Base-by-base conservation (phyloP, 257 asterid species). In the Scutellaria barbata region DNA sequence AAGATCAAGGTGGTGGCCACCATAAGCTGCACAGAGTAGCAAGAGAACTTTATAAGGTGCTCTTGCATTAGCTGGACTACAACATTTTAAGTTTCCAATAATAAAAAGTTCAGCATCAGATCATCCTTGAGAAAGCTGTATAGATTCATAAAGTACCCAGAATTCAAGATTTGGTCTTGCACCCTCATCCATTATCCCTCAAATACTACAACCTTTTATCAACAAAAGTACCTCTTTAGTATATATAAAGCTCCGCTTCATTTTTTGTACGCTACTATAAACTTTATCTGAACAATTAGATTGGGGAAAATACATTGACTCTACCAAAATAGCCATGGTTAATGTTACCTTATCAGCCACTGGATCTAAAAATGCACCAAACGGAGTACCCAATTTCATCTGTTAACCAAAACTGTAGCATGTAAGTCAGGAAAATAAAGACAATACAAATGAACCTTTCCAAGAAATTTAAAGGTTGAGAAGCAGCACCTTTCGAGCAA, bases 321-420 rank as follows among this genome's bases (percentile, higher is more conserved):
- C 48, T 37, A 30, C 16, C 40, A 66, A 56, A 46, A 50, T 7
- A n/a, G 41, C 4, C 64, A 47, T 51, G 5, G 37, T 35, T 61
- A 14, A 52, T n/a, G 55, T 60, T 78, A 95, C 99, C 99, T 95
- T 95, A 79, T 95, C 99, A 71, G 99, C 99, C 66, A 95, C 99
- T 37, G 99, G 99, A 79, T 95, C 99, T 84, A 95, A 85, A 82
- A 95, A 92, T 33, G 99, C 98, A 72, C 99, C 99, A 83, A 95
- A 95, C 7, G 88, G 86, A 78, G 96, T 90, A 55, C 95, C 97
- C 82, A 88, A 79, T 53, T 92, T 92, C 98, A 95, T 88, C 99
- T 95, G 90, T 64, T 64, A 69, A 73, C 61, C 75, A 69, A 37
- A 76, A 75, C 61, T 69, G 68, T 54, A 72, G 76, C 25, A 71